Conservation (phyloP, 139 green algal species). For the Chlamydomonas incerta region DNA sequence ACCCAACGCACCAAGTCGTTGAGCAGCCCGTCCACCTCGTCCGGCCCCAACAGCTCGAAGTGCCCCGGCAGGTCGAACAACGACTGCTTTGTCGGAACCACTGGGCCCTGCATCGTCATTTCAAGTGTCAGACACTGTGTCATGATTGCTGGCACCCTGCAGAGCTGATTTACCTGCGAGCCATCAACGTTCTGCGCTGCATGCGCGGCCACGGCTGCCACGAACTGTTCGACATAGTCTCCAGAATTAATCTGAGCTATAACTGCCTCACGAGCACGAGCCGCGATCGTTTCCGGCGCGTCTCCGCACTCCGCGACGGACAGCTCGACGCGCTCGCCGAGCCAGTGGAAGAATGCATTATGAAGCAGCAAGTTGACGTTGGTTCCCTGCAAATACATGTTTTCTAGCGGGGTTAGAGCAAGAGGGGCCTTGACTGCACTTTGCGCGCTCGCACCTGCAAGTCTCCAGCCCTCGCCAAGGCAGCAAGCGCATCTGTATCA, state of each 20-base stretch:
- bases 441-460: background rate
- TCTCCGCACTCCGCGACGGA: background rate
- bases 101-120: too few species aligned
- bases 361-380: background rate
- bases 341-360: conserved; percentile 25
- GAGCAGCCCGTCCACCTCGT: conserved; percentile 28
- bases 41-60: conserved; percentile 18
- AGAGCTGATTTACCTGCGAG: too few species aligned
- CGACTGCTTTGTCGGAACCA: background rate
- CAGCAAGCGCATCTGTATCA: background rate
- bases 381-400: background rate
- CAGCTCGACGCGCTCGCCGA: conserved; percentile 20
- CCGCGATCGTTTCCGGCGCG: background rate
- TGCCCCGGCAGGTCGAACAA: conserved; percentile 30
- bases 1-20: background rate
- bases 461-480: background rate
- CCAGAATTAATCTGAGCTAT: background rate
- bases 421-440: background rate
- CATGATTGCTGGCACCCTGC: too few species aligned
- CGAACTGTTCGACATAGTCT: conserved; percentile 13
- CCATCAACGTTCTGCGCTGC: too few species aligned
- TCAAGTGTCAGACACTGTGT: too few species aligned
- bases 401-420: background rate
- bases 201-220: background rate
- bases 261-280: background rate